Percentiles rank a stretch among this genome's conserved stretches.
phyloP scores from a whole-genome alignment of 257 asterid species.

The Orobanche coerulescens region DNA sequence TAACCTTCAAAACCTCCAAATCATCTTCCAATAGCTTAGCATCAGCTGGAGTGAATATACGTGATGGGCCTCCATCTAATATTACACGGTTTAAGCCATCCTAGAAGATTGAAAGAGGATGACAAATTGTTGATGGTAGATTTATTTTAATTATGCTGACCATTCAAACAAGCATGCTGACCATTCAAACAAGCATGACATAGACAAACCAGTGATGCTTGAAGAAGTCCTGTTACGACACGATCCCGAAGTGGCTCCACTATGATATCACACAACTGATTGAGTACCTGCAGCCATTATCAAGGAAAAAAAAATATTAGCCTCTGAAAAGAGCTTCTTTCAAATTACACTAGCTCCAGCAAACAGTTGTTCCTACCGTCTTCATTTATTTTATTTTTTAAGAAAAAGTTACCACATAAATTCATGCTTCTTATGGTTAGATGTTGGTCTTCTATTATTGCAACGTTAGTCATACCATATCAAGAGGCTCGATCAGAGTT shows the following conservation, averaged over 20 bases:
- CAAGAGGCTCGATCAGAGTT: slow-evolving; percentile 72
- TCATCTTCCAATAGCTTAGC: slow-evolving; percentile 86
- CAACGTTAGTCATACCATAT: slow-evolving; percentile 51
- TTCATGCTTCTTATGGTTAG: background rate
- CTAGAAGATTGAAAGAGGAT: slow-evolving; percentile 33
- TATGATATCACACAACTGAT: slow-evolving; percentile 74
- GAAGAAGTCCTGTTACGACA: slow-evolving; percentile 90
- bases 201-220: slow-evolving; percentile 79
- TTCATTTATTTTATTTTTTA: no score
- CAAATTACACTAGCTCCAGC: background rate
- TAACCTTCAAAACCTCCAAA: slow-evolving; percentile 85
- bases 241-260: slow-evolving; percentile 95
- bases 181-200: slow-evolving; percentile 14
- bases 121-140: slow-evolving; percentile 16
- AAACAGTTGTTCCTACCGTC: background rate
- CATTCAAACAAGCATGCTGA: slow-evolving; percentile 6
- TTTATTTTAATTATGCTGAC: background rate
- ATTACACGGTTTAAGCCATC: slow-evolving; percentile 82
- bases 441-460: background rate
- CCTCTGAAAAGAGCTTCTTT: slow-evolving; percentile 9
- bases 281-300: slow-evolving; percentile 60
- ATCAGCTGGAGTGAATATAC: slow-evolving; percentile 62
- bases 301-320: background rate
- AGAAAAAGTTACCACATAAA: no score
- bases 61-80: slow-evolving; percentile 87